Base-by-base conservation (phyloP, 73 alveolate genomes). In the Paramecium sonneborni region DNA sequence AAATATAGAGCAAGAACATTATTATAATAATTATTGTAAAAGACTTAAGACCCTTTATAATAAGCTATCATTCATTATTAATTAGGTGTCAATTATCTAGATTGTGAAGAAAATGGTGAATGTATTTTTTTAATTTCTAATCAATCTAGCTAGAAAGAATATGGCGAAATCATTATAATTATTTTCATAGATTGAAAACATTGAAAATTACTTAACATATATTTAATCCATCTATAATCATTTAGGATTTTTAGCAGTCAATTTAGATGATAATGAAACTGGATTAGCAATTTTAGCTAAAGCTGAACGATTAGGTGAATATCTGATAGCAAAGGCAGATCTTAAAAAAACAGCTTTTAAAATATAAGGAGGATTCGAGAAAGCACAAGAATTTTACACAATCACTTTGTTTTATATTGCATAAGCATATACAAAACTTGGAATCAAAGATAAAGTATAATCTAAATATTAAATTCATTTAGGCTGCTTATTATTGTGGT, bases 401-500 rank as follows among this genome's bases (percentile, higher is more conserved):
- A 95, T 93, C 21, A 98, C 99, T 5, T 84, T 98, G 4, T 98
- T 98, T 93, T 98, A 97, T 92, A 90, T 97, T 93, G 99, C 99
- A 5, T 97, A 98, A 85, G 99, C 99, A 1, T 98, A 97, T 92
- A 96, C 99, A 21, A 97, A 97, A 92, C 90, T 96, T 52, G 98
- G 99, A 46, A 92, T 95, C 68, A 96, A 97, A 72, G 99, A 97
- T 74, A 96, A 96, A 84, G 86, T 72, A 72, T 15, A 1, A 10
- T 4, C 0, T 3, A 34, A 14, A n/a, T 34, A 14, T 21, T 72
- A 2, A 72, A 35, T 30, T n/a, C n/a, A n/a, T n/a, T 69, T 28
- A 72, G 86, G 99, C 99, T 23, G 98, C 98, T 20, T 68, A 93
- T 41, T 97, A 94, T 92, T 98, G 99, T 84, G 99, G 99, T 21